A percentile compares a stretch with the other conserved stretches of the same genome.
Conservation (phyloP, 2,329 filamentous ascomycete species). For the Hymenoscyphus infarciens region DNA sequence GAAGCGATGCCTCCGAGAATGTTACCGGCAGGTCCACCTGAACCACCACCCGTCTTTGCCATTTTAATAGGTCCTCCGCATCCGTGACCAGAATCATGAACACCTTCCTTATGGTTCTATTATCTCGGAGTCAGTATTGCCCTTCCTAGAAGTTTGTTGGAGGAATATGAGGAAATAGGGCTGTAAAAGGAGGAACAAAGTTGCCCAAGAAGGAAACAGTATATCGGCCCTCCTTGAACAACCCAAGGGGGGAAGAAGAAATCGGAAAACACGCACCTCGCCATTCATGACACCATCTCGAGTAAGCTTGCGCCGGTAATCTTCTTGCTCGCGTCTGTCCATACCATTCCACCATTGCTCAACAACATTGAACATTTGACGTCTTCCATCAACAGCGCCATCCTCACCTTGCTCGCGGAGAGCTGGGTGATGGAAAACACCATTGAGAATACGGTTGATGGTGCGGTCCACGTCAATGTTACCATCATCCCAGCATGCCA, state of each 20-base stretch:
- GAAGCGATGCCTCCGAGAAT: constrained; percentile 57
- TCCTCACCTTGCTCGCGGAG: constrained; percentile 67
- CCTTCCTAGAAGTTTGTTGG: no score
- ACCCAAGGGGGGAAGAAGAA: no score
- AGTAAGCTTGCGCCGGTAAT: constrained; percentile 71
- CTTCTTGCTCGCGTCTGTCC: constrained; percentile 57
- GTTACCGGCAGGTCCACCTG: constrained; percentile 51
- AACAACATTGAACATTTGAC: constrained; percentile 75
- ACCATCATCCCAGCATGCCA: constrained; percentile 83
- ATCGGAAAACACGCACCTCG: constrained; percentile 34
- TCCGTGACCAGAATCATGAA: constrained; percentile 81
- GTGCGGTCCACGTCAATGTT: constrained; percentile 63
- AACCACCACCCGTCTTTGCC: constrained; percentile 62
- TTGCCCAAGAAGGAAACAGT: no score
- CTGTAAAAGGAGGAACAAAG: no score
- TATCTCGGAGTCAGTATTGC: no score
- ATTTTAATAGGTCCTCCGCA: constrained; percentile 72
- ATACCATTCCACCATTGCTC: constrained; percentile 78
- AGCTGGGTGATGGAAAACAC: constrained; percentile 85
- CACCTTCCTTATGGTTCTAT: constrained; percentile 78
- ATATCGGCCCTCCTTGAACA: no score
- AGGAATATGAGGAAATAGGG: no score
- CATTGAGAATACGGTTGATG: constrained; percentile 72
- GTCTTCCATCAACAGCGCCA: constrained; percentile 67
- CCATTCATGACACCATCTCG: constrained; percentile 73